Conservation (phyloP, 2,329 filamentous ascomycete genomes). For the Stemphylium beticola region DNA sequence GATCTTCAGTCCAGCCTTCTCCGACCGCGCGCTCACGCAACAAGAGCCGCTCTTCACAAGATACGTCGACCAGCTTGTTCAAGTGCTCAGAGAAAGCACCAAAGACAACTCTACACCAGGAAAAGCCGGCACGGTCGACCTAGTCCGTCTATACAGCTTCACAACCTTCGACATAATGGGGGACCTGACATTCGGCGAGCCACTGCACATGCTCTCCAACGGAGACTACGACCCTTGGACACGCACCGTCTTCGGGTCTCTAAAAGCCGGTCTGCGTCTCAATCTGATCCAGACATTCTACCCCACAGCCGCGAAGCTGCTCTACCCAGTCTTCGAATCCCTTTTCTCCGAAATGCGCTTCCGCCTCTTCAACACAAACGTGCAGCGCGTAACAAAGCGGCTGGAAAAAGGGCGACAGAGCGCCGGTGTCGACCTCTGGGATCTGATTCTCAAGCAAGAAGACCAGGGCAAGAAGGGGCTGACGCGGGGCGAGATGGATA, state of each 20-base stretch:
- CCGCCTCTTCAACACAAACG: conserved; percentile 26
- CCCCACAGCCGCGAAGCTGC: background rate
- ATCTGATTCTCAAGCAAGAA: conserved; percentile 45
- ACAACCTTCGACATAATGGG: conserved; percentile 44
- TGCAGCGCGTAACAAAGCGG: conserved; percentile 35
- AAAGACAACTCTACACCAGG: conserved; percentile 19
- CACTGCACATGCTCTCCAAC: conserved; percentile 37
- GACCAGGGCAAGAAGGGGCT: conserved; percentile 31
- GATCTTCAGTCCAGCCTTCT: conserved; percentile 51
- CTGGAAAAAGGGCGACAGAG: conserved; percentile 32
- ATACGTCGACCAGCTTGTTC: conserved; percentile 51
- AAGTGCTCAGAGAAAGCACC: conserved; percentile 42
- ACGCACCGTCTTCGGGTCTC: conserved; percentile 30
- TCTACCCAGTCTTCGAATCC: background rate
- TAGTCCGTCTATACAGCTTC: conserved; percentile 43
- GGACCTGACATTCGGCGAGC: conserved; percentile 40
- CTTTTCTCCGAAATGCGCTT: conserved; percentile 16
- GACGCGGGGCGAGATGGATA: conserved; percentile 46
- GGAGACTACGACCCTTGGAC: conserved; percentile 30
- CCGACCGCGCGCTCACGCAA: conserved; percentile 49
- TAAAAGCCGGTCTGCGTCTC: conserved; percentile 21
- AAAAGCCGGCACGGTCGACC: conserved; percentile 36
- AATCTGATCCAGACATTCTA: conserved; percentile 18
- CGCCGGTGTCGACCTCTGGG: conserved; percentile 49
- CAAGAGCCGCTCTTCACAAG: conserved; percentile 50